Percentiles rank a stretch among this genome's conserved stretches.
phyloP scores from a whole-genome alignment of 768 basidiomycete species.

The Leucocoprinus sp. region DNA sequence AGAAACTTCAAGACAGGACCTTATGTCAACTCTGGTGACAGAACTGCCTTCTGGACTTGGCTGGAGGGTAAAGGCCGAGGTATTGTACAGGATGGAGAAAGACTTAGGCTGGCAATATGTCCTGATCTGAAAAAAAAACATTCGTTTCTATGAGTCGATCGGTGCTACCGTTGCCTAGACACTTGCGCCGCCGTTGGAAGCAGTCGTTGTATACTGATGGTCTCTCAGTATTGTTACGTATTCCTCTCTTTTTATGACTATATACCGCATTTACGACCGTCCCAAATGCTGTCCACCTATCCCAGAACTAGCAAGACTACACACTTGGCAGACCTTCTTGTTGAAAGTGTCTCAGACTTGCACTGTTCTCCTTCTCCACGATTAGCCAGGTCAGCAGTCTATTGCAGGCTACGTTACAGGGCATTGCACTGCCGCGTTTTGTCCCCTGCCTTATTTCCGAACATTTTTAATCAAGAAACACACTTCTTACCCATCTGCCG shows the following conservation, averaged over 20 bases:
- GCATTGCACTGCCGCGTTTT: too few relatives aligned
- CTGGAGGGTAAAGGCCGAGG: slow-evolving; percentile 41
- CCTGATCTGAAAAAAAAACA: slow-evolving; percentile 51
- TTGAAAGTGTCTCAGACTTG: slow-evolving; percentile 31
- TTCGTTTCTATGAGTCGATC: slow-evolving; percentile 50
- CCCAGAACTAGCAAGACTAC: neutral
- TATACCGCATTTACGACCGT: slow-evolving; percentile 13
- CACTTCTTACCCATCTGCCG: too few relatives aligned
- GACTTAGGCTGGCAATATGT: slow-evolving; percentile 60
- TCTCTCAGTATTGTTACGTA: neutral
- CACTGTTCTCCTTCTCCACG: slow-evolving; percentile 31
- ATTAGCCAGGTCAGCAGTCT: too few relatives aligned
- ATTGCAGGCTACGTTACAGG: too few relatives aligned
- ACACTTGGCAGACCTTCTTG: slow-evolving; percentile 14
- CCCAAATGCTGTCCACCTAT: slow-evolving; percentile 19
- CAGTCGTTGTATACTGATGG: neutral
- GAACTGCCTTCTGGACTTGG: slow-evolving; percentile 42
- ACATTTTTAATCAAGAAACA: too few relatives aligned
- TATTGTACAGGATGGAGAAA: slow-evolving; percentile 52
- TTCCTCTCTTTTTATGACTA: neutral
- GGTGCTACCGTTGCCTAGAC: slow-evolving; percentile 1
- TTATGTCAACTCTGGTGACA: slow-evolving; percentile 20
- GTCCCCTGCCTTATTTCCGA: too few relatives aligned
- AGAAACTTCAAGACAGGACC: slow-evolving; percentile 43
- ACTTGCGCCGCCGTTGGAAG: neutral